Conservation (phyloP, 1,139 yeast species). For the Saccharomyces pastorianus region DNA sequence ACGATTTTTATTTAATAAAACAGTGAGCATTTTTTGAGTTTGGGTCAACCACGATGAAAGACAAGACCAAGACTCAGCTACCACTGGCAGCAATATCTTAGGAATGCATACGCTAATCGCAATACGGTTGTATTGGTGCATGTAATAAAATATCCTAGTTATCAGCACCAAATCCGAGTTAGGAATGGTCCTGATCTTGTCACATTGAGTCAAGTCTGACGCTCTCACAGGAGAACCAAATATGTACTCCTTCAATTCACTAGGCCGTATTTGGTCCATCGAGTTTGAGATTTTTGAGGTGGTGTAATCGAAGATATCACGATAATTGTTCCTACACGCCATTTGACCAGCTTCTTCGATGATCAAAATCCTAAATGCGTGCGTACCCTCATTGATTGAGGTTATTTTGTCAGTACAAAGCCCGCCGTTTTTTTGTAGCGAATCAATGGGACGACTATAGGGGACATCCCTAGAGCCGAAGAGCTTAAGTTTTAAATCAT, state of each 20-base stretch:
- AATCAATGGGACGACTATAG: slow-evolving; percentile 2
- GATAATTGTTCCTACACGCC: slow-evolving; percentile 31
- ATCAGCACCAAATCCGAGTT: slow-evolving; percentile 26
- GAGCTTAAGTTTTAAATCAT: slow-evolving; percentile 22
- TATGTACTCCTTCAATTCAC: slow-evolving; percentile 30
- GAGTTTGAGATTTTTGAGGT: slow-evolving; percentile 16
- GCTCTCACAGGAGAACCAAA: slow-evolving; percentile 31
- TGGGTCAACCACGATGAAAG: slow-evolving; percentile 24
- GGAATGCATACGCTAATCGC: slow-evolving; percentile 30
- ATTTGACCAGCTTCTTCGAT: slow-evolving; percentile 34
- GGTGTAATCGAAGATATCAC: slow-evolving; percentile 28
- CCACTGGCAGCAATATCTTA: slow-evolving; percentile 18
- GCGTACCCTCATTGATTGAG: background rate
- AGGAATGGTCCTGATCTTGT: slow-evolving; percentile 27
- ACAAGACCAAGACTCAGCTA: slow-evolving; percentile 26
- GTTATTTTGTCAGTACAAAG: background rate
- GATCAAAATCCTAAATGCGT: slow-evolving; percentile 8
- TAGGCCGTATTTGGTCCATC: slow-evolving; percentile 24
- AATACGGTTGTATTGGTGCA: slow-evolving; percentile 11
- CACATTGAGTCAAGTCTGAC: slow-evolving; percentile 17
- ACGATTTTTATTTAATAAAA: slow-evolving; percentile 7
- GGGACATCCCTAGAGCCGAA: slow-evolving; percentile 22
- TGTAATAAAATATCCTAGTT: slow-evolving; percentile 22
- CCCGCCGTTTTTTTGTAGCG: background rate
- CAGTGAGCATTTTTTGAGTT: slow-evolving; percentile 17